A percentile compares a stretch with the other conserved stretches of the same genome.
These are phyloP conservation scores for Albizia julibrissin DNA, from an alignment of 306 rosid species.

Conservation along the genomic window DNA sequence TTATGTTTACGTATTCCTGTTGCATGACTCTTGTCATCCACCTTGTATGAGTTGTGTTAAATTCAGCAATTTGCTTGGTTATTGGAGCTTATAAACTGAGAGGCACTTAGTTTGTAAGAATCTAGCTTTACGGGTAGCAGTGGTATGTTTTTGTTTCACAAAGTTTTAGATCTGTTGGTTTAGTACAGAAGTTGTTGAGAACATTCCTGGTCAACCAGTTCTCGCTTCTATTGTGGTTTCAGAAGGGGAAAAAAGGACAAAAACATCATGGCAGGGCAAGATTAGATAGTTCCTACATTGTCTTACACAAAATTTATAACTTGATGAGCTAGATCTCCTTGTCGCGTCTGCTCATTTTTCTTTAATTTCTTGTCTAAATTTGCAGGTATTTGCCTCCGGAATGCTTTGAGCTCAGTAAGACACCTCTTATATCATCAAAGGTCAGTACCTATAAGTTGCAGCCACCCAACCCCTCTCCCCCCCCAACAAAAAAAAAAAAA, in stretches of 20 bases:
- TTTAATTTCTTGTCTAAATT: not conserved
- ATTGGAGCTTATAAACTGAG: not conserved
- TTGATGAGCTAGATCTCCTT: not conserved
- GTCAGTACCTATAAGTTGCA: constrained; percentile 36
- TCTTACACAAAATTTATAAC: not conserved
- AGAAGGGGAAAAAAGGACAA: not conserved
- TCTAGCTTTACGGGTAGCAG: not conserved
- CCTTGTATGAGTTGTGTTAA: not conserved
- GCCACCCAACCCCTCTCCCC: not conserved
- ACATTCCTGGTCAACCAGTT: not conserved
- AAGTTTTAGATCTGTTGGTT: not conserved
- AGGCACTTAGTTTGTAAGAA: not conserved
- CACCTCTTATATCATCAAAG: constrained; percentile 97
- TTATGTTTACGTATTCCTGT: constrained; percentile 12
- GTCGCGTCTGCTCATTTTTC: not conserved
- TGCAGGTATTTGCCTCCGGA: constrained; percentile 97
- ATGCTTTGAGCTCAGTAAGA: constrained; percentile 93
- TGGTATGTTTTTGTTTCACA: not conserved
- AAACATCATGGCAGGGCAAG: not conserved
- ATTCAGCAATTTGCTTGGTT: not conserved
- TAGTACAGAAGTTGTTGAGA: not conserved
- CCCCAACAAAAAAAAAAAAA: not conserved
- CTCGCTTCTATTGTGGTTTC: not conserved
- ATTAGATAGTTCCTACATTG: not conserved
- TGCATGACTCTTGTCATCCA: not conserved